Percentiles rank a stretch among this genome's conserved stretches.
phyloP scores from a whole-genome alignment of 169 alveolate genomes.

The Plasmodium adleri region DNA sequence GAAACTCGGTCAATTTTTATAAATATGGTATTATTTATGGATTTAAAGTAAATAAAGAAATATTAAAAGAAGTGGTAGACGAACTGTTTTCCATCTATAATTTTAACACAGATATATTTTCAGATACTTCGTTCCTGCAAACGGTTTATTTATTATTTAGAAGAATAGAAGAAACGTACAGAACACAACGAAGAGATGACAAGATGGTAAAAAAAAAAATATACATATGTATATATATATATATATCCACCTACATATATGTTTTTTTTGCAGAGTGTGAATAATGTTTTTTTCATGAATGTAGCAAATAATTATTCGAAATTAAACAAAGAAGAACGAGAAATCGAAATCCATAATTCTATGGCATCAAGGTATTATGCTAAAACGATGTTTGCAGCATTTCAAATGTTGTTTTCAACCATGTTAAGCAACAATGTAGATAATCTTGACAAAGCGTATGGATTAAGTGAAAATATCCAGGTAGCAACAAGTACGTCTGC shows the following conservation, averaged over 20 bases:
- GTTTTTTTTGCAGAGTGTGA: conserved; percentile 19
- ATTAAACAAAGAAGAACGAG: too few relatives aligned
- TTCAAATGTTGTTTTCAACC: neutral
- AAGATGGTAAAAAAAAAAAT: neutral
- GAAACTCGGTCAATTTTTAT: conserved; percentile 27
- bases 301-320: neutral
- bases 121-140: conserved; percentile 43
- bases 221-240: neutral
- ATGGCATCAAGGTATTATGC: too few relatives aligned
- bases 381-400: too few relatives aligned
- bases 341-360: too few relatives aligned
- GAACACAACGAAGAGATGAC: conserved; percentile 29
- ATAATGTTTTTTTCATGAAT: conserved; percentile 13
- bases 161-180: conserved; percentile 31
- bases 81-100: conserved; percentile 22
- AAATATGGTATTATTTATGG: conserved; percentile 46
- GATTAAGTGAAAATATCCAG: too few relatives aligned
- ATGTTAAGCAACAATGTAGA: conserved; percentile 22
- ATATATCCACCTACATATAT: neutral
- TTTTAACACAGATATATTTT: conserved; percentile 10
- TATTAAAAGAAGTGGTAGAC: conserved; percentile 10
- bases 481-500: too few relatives aligned
- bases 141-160: conserved; percentile 30
- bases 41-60: conserved; percentile 26
- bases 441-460: too few relatives aligned